Evolutionary conservation across 139 green algal species (phyloP), one percentile per base, ranked within the genome.

Genomic region (Limnomonas spitsbergensis): DNA sequence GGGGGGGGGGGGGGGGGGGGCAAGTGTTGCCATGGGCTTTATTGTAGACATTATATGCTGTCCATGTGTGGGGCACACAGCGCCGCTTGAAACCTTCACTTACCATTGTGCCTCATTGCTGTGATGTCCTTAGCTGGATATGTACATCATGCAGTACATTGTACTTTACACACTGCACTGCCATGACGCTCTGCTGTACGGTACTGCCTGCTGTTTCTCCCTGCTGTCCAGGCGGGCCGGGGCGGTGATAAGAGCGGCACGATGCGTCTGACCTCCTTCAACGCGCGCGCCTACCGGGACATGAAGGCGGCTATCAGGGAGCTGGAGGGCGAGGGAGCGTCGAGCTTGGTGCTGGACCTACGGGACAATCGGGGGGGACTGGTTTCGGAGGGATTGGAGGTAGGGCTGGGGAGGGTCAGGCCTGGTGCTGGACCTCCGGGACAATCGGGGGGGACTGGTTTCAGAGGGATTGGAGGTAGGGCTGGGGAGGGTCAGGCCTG

Each of bases 351-450:
- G 53, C 89, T 99, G 66, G 96, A 99, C 87, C 83, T 99, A 52
- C 83, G 95, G 6, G 94, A 97, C 84, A 99, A 99, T 86, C 90
- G 91, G 71, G 87, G 83, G 2, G 80, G 73, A 2, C 75, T 99
- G 24, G 93, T 98, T 32, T 83, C 84, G 1, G 93, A 96, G 77
- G 95, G 94, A 2, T 80, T 98, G 2, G 95, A 98, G 82, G 91
- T 96, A 6, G 90, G 92, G 7, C 37, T 6, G 42, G 69, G 69
- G 69, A 29, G 69, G 4, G 34, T 26, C 7, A 26, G n/a, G 53
- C 4, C 70, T 97, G 24, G 88, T 95, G 53, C 89, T 99, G 66
- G 96, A 99, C 87, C 83, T 99, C 53, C 83, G 95, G 6, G 94
- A 97, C 84, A 99, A 99, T 86, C 0, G 80, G 87, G 31, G 20